Conservation (phyloP, 78 protist genomes). For the Ministeria vibrans region DNA sequence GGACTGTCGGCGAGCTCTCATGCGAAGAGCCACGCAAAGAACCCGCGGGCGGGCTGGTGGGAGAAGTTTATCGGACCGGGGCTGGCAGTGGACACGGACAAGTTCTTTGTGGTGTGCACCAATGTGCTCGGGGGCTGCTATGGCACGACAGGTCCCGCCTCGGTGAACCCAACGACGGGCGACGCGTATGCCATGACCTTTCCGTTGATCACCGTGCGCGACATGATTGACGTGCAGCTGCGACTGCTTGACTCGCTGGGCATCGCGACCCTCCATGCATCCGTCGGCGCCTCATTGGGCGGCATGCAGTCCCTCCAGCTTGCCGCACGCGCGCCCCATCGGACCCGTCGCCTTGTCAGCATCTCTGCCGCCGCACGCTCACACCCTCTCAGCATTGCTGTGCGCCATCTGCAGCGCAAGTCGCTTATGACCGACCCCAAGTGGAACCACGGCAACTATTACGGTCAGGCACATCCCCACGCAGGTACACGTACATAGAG, state of each 20-base stretch:
- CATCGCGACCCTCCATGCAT: slow-evolving; percentile 18
- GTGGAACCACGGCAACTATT: slow-evolving; percentile 25
- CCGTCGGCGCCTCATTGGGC: slow-evolving; percentile 42
- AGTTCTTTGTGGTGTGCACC: slow-evolving; percentile 39
- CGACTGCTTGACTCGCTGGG: slow-evolving; percentile 20
- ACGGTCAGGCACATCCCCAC: slow-evolving; percentile 5
- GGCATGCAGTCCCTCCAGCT: slow-evolving; percentile 47
- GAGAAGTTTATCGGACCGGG: slow-evolving; percentile 42
- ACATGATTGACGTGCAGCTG: slow-evolving; percentile 34
- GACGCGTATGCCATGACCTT: background rate
- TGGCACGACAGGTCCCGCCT: slow-evolving; percentile 36
- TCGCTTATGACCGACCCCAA: slow-evolving; percentile 15
- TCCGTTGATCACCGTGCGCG: background rate
- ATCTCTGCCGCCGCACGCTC: slow-evolving; percentile 20
- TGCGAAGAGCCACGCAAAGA: slow-evolving; percentile 2
- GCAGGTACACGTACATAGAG: no score
- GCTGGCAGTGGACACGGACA: slow-evolving; percentile 28
- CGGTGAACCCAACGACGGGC: slow-evolving; percentile 31
- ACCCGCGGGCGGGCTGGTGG: slow-evolving; percentile 31
- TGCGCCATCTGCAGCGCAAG: slow-evolving; percentile 23
- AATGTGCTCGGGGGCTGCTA: slow-evolving; percentile 49
- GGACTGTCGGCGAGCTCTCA: slow-evolving; percentile 30
- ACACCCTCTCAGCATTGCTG: slow-evolving; percentile 11
- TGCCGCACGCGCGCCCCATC: slow-evolving; percentile 14
- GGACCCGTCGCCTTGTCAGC: slow-evolving; percentile 9